Evolutionary conservation across 176 grass and related monocot species (phyloP), one percentile per base, ranked within the genome.

Genomic region (Oryza officinalis): DNA sequence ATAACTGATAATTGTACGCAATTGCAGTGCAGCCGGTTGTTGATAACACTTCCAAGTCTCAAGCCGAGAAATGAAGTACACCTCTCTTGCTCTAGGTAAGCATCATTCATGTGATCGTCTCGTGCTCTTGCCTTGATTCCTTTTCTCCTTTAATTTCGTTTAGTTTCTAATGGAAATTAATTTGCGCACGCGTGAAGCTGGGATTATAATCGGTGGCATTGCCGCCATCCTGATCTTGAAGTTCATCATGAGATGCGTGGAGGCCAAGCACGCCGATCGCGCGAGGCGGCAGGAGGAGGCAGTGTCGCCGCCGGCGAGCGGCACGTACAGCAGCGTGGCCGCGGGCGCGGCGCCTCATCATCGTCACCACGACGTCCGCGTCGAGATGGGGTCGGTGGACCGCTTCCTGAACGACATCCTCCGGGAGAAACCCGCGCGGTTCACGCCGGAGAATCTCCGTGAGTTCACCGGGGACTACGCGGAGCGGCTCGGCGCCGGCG

Each of bases 361-460:
- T 33, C 32, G 32, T 33, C 32, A 45, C 6, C 12, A 31, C 2
- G 54, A 13, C 27, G 23, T 6, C 69, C 27, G 7, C 69, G 77
- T 65, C 20, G 91, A 89, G 65, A 74, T 91, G 35, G 88, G 83
- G 1, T 84, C 91, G 0, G 85, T 93, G 20, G 78, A 91, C 32
- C 65, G 59, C 35, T 91, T 91, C 81, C 83, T 93, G 4, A 20
- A 83, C 25, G 91, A 87, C 31, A 89, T 91, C 33, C 78, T 90
- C 14, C 88, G 44, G 10, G 90, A 93, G 83, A 91, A 81, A 76
- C 90, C 90, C 0, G 67, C 82, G 84, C 71, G 91, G 4, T 93
- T 91, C 74, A 89, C 22, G 43, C 71, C 86, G 1, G 52, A 87
- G 63, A 84, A 93, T 25, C 86, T 96, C n/a, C 68, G 45, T 0